Conservation (phyloP, 805 yeast genomes). For the Saturnispora serradocipensis region DNA sequence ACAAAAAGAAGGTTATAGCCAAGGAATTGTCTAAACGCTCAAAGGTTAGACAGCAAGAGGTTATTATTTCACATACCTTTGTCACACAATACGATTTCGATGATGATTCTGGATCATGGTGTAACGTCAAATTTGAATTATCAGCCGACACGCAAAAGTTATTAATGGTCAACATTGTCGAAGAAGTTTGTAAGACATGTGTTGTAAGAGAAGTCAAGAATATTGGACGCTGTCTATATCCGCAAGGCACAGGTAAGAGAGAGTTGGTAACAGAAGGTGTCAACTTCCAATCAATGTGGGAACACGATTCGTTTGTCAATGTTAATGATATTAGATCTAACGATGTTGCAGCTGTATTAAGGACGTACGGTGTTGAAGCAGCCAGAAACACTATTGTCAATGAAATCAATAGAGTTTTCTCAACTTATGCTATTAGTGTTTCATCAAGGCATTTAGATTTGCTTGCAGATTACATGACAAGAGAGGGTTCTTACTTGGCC, state of each 20-base stretch:
- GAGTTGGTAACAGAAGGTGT: conserved; percentile 94
- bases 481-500: conserved; percentile 95
- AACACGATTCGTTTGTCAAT: conserved; percentile 84
- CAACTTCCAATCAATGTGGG: conserved; percentile 97
- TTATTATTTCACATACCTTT: conserved; percentile 62
- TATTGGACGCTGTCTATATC: conserved; percentile 90
- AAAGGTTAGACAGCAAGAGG: conserved; percentile 77
- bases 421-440: conserved; percentile 90
- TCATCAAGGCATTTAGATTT: conserved; percentile 90
- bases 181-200: conserved; percentile 78
- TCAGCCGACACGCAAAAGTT: conserved; percentile 83
- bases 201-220: conserved; percentile 88
- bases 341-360: conserved; percentile 84
- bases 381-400: conserved; percentile 95
- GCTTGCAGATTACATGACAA: conserved; percentile 98
- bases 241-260: conserved; percentile 64
- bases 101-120: conserved; percentile 83
- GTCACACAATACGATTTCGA: conserved; percentile 82
- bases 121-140: conserved; percentile 78
- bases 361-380: conserved; percentile 96
- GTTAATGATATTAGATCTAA: conserved; percentile 86
- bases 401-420: conserved; percentile 92
- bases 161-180: conserved; percentile 94
- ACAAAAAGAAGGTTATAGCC: conserved; percentile 12
- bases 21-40: conserved; percentile 49